Evolutionary conservation across 106 monocot genomes (phyloP).

Genomic region (Acorus gramineus): DNA sequence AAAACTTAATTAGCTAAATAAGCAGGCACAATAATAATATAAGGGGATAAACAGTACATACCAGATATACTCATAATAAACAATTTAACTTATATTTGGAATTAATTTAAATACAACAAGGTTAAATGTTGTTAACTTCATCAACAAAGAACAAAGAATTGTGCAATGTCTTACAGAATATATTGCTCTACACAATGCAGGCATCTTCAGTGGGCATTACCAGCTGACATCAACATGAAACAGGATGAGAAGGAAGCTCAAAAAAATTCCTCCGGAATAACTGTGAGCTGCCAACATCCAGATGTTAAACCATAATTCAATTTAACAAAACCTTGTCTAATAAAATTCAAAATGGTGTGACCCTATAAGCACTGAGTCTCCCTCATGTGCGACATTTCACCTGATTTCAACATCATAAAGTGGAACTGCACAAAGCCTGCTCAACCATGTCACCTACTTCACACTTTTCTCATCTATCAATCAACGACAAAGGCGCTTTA

Average conservation of each 20-base stretch:
- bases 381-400: background rate
- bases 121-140: no score
- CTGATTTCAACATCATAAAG: conserved; percentile 2
- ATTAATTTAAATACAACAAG: no score
- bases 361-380: background rate
- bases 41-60: no score
- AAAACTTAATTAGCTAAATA: no score
- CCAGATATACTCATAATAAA: no score
- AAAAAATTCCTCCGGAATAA: background rate
- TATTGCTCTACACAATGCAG: background rate
- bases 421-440: conserved; percentile 7
- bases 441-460: background rate
- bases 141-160: no score
- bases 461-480: conserved; percentile 13
- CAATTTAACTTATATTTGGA: no score
- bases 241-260: background rate
- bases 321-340: background rate
- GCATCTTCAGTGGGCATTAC: background rate
- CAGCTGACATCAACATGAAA: conserved; percentile 7
- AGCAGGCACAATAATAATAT: no score
- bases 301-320: background rate
- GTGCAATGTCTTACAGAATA: no score
- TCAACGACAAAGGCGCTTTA: conserved; percentile 11
- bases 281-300: conserved; percentile 6
- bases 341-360: background rate